phyloP scores from a whole-genome alignment of 2,329 filamentous ascomycete species.

The Hypoxylon sp. region DNA sequence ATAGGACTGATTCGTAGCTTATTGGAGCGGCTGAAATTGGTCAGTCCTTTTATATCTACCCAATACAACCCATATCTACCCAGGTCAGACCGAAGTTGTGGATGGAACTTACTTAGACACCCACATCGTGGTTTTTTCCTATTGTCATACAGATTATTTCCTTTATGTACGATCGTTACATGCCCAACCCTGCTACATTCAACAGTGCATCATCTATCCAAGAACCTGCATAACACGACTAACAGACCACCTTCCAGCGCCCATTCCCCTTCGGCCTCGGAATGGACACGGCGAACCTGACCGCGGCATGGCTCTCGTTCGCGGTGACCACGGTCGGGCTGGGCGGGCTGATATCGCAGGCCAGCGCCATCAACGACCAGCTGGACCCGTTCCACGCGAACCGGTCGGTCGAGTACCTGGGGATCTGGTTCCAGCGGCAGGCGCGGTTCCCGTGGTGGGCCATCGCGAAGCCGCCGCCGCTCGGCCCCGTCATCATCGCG shows the following conservation, averaged over 20 bases:
- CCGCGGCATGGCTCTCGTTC: conserved; percentile 38
- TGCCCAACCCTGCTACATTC: too few relatives aligned
- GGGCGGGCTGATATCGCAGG: conserved; percentile 51
- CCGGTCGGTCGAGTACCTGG: conserved; percentile 41
- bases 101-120: too few relatives aligned
- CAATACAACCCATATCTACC: too few relatives aligned
- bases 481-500: conserved; percentile 40
- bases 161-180: too few relatives aligned
- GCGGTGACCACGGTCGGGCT: conserved; percentile 35
- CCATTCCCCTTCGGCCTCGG: not conserved
- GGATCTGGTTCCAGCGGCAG: conserved; percentile 42
- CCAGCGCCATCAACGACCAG: conserved; percentile 53
- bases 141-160: too few relatives aligned
- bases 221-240: too few relatives aligned
- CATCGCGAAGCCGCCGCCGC: conserved; percentile 40
- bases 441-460: conserved; percentile 35
- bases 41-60: conserved; percentile 7
- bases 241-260: not conserved
- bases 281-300: conserved; percentile 35
- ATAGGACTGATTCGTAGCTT: conserved; percentile 9
- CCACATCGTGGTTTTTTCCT: too few relatives aligned
- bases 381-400: conserved; percentile 47
- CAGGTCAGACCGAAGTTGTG: too few relatives aligned
- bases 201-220: too few relatives aligned
- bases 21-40: conserved; percentile 21